These are phyloP conservation scores for Poa pratensis DNA, from an alignment of 176 grass and related monocot species.

Conservation along the genomic window DNA sequence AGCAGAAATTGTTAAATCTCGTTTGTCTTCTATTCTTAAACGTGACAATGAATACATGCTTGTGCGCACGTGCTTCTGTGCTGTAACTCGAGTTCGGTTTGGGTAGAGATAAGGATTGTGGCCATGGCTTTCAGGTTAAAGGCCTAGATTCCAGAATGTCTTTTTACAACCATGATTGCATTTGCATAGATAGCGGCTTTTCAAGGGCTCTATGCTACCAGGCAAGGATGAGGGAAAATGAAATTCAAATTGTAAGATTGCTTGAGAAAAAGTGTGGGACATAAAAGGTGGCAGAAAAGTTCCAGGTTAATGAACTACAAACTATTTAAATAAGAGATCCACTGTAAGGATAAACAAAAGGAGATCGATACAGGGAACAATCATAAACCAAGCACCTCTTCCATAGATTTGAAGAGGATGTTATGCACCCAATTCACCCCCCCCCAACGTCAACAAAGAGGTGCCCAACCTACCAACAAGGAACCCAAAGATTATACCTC, in stretches of 20 bases:
- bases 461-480: too few species aligned
- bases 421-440: too few species aligned
- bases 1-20: background rate
- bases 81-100: background rate
- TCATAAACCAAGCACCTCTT: background rate
- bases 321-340: too few species aligned
- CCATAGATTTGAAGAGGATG: background rate
- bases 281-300: background rate
- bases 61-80: background rate
- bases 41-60: background rate
- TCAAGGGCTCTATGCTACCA: constrained; percentile 11
- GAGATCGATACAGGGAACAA: background rate
- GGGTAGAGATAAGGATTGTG: background rate
- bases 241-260: constrained; percentile 1
- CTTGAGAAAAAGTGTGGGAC: background rate
- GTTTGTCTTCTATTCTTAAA: background rate
- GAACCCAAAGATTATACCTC: too few species aligned
- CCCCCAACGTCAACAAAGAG: too few species aligned
- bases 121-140: background rate
- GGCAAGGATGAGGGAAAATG: background rate
- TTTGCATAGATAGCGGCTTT: background rate
- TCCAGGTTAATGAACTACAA: background rate
- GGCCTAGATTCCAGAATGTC: constrained; percentile 8
- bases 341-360: background rate
- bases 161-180: constrained; percentile 17